Conservation (phyloP, 441 rosid genomes). For the Arabidopsis hybrid region DNA sequence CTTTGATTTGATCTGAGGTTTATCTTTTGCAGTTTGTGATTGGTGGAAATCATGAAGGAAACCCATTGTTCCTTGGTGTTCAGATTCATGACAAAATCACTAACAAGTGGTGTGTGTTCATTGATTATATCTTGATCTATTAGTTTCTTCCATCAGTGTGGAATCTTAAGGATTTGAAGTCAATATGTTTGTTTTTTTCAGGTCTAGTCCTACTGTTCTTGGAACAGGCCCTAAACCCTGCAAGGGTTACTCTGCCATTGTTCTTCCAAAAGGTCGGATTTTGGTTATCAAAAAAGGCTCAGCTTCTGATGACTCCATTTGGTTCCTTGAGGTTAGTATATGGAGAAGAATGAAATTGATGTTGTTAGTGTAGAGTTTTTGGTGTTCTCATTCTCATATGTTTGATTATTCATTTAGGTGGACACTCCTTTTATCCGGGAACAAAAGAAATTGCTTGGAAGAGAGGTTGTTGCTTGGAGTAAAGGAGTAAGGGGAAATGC, state of each 20-base stretch:
- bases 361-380: not conserved
- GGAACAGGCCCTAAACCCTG: slow-evolving; percentile 72
- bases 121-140: slow-evolving; percentile 9
- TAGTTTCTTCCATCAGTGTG: slow-evolving; percentile 36
- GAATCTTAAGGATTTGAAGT: slow-evolving; percentile 31
- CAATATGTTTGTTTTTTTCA: slow-evolving; percentile 46
- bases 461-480: slow-evolving; percentile 94
- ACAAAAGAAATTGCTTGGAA: slow-evolving; percentile 55
- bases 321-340: slow-evolving; percentile 93
- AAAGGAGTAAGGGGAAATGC: slow-evolving; percentile 78
- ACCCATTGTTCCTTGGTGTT: slow-evolving; percentile 60
- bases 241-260: slow-evolving; percentile 66
- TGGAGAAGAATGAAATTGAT: slow-evolving; percentile 3
- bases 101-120: slow-evolving; percentile 60
- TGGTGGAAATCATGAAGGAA: slow-evolving; percentile 59
- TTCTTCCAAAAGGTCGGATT: slow-evolving; percentile 64
- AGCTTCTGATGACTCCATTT: slow-evolving; percentile 73
- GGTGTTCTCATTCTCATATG: slow-evolving; percentile 20
- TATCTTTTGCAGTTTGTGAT: slow-evolving; percentile 63
- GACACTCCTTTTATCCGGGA: slow-evolving; percentile 73
- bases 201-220: slow-evolving; percentile 68
- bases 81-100: slow-evolving; percentile 58
- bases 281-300: slow-evolving; percentile 77
- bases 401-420: slow-evolving; percentile 55
- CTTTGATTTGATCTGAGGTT: slow-evolving; percentile 31